phyloP scores from a whole-genome alignment of 768 basidiomycete species.

The Psilocybe tampanensis region DNA sequence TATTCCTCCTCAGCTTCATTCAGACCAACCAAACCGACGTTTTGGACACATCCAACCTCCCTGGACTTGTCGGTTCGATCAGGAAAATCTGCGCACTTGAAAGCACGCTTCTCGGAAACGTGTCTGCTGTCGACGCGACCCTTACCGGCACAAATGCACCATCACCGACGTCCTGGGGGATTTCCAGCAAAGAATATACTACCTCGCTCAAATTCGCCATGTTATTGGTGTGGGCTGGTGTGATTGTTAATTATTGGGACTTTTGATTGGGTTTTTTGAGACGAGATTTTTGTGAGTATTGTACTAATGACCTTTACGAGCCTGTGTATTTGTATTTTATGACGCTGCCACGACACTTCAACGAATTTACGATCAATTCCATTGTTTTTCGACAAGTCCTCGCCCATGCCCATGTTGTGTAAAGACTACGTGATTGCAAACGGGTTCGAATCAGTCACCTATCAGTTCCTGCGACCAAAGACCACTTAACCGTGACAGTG shows the following conservation, averaged over 20 bases:
- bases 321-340: background rate
- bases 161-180: conserved; percentile 12
- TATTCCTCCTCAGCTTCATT: conserved; percentile 43
- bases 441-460: background rate
- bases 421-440: background rate
- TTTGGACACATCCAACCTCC: conserved; percentile 47
- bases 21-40: conserved; percentile 58
- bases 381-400: background rate
- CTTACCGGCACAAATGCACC: conserved; percentile 7
- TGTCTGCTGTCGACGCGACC: conserved; percentile 31
- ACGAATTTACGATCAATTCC: background rate
- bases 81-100: conserved; percentile 52
- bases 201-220: background rate
- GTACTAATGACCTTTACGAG: background rate
- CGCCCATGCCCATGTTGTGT: background rate
- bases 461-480: too few relatives aligned
- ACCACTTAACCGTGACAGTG: too few relatives aligned
- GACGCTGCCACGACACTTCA: conserved; percentile 1
- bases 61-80: conserved; percentile 50
- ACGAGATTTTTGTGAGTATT: background rate
- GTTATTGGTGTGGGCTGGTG: background rate
- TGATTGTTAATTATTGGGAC: conserved; percentile 10
- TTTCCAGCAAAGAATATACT: background rate
- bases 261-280: conserved; percentile 9
- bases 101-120: conserved; percentile 56